A percentile compares a stretch with the other conserved stretches of the same genome.
Evolutionary conservation across 345 rosid species (phyloP).

Genomic region (Citrus trifoliata): DNA sequence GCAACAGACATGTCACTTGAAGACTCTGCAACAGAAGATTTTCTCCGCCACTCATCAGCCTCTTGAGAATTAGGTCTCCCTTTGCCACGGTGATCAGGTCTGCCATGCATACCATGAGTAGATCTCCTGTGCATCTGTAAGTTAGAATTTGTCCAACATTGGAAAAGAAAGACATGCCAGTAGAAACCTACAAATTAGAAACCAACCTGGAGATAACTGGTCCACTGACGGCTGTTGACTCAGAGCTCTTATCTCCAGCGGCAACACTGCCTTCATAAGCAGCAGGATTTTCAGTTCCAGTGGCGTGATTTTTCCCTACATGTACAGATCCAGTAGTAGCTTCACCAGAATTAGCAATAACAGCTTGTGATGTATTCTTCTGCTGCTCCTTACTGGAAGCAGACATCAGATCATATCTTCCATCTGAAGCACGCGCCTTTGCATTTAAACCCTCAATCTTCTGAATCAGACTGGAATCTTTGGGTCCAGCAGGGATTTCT

Average conservation of each 20-base stretch:
- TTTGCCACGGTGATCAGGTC: constrained; percentile 52
- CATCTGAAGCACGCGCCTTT: constrained; percentile 63
- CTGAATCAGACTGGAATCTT: constrained; percentile 68
- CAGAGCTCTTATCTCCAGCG: constrained; percentile 40
- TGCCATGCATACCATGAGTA: constrained; percentile 49
- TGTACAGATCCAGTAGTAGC: constrained; percentile 27
- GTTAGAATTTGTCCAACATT: constrained; percentile 32
- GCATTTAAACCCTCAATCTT: constrained; percentile 89
- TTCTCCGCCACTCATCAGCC: constrained; percentile 56
- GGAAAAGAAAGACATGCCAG: constrained; percentile 24
- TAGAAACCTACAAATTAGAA: constrained; percentile 17
- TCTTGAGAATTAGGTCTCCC: constrained; percentile 54
- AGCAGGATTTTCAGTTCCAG: constrained; percentile 28
- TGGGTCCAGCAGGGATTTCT: constrained; percentile 32
- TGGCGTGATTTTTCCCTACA: constrained; percentile 29
- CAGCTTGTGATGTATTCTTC: constrained; percentile 36
- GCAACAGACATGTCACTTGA: constrained; percentile 25
- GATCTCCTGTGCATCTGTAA: constrained; percentile 54
- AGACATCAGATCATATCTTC: constrained; percentile 38
- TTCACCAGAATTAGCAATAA: constrained; percentile 38
- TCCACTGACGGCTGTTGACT: constrained; percentile 31
- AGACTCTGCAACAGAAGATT: constrained; percentile 32
- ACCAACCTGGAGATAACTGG: constrained; percentile 58
- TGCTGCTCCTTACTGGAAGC: constrained; percentile 38
- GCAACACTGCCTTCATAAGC: constrained; percentile 33